A percentile compares a stretch with the other conserved stretches of the same genome.
phyloP scores from a whole-genome alignment of 331 rosid species.

The Phaseolus coccineus region DNA sequence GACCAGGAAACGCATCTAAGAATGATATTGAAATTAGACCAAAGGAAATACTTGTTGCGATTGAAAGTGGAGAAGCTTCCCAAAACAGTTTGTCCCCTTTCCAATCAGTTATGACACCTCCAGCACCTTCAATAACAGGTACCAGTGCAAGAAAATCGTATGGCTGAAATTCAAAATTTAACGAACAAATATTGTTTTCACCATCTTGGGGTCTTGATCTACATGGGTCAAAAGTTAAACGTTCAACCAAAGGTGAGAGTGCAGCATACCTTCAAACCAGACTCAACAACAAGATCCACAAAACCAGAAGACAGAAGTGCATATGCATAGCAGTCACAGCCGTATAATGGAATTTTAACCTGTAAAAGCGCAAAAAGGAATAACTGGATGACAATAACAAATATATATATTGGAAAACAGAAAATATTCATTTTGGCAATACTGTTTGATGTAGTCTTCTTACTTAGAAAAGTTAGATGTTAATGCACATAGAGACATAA shows the following conservation, averaged over 20 bases:
- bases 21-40: conserved; percentile 11
- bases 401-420: conserved; percentile 1
- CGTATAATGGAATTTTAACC: conserved; percentile 94
- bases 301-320: conserved; percentile 92
- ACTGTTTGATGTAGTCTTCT: neutral
- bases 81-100: conserved; percentile 76
- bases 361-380: conserved; percentile 41
- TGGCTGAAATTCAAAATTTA: conserved; percentile 64
- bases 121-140: conserved; percentile 94
- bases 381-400: neutral
- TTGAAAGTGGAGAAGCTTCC: conserved; percentile 84
- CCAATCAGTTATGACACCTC: conserved; percentile 96
- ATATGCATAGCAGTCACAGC: conserved; percentile 98
- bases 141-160: conserved; percentile 88
- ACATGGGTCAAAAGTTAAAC: conserved; percentile 12
- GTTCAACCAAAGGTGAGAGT: conserved; percentile 34
- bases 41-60: conserved; percentile 60
- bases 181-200: conserved; percentile 11
- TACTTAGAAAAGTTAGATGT: neutral
- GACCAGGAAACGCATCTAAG: conserved; percentile 18
- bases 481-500: neutral
- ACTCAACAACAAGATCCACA: conserved; percentile 94
- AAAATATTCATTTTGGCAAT: neutral
- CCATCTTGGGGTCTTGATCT: conserved; percentile 23
- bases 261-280: conserved; percentile 81